phyloP scores from a whole-genome alignment of 768 basidiomycete genomes.

The Gelatoporia subvermispora region DNA sequence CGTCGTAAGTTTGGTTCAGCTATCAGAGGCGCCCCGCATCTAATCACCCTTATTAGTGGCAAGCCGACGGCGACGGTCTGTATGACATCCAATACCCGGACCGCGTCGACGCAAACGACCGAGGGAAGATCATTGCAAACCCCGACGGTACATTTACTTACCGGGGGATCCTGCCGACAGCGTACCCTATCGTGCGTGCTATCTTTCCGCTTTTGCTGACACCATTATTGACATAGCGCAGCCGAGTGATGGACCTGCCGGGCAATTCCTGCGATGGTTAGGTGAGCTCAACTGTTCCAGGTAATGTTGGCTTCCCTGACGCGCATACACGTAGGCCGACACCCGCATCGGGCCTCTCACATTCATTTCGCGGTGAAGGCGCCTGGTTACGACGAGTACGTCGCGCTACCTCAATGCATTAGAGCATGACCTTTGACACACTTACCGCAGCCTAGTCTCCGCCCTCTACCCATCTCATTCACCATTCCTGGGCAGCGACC shows the following conservation, averaged over 20 bases:
- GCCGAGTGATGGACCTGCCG: slow-evolving; percentile 28
- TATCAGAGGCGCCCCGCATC: too few species aligned
- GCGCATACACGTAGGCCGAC: slow-evolving; percentile 15
- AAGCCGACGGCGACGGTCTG: slow-evolving; percentile 35
- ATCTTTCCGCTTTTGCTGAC: neutral
- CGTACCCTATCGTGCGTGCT: slow-evolving; percentile 27
- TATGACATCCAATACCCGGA: slow-evolving; percentile 31
- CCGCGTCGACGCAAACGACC: slow-evolving; percentile 25
- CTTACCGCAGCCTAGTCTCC: slow-evolving; percentile 21
- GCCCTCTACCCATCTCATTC: slow-evolving; percentile 30
- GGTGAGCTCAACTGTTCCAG: slow-evolving; percentile 8
- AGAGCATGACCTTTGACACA: neutral
- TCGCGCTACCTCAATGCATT: neutral
- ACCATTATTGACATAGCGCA: neutral
- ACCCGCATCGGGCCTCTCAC: slow-evolving; percentile 30
- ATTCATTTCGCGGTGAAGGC: slow-evolving; percentile 29
- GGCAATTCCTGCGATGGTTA: slow-evolving; percentile 24
- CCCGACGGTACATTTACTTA: slow-evolving; percentile 26
- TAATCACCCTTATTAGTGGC: too few species aligned
- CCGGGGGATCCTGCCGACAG: slow-evolving; percentile 28
- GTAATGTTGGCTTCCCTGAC: too few species aligned
- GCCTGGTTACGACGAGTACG: slow-evolving; percentile 30
- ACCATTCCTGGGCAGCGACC: slow-evolving; percentile 32
- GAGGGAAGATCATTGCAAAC: slow-evolving; percentile 26
- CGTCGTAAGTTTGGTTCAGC: slow-evolving; percentile 20